Evolutionary conservation across 805 yeast species (phyloP).

Genomic region (Zygosaccharomyces bailii): DNA sequence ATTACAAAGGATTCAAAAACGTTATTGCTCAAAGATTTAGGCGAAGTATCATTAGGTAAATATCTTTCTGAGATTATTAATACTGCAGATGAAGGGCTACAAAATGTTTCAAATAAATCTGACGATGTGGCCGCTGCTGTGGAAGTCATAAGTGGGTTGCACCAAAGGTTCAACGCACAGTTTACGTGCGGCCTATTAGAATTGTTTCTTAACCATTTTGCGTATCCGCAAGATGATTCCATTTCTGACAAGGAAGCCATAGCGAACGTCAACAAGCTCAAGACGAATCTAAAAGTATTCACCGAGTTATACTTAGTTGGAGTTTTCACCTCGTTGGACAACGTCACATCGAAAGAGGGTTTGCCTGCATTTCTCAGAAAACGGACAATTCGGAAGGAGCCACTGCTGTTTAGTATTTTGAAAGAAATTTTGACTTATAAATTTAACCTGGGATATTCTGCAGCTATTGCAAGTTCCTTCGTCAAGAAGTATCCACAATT

Average conservation of each 20-base stretch:
- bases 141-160: constrained; percentile 67
- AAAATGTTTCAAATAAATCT: constrained; percentile 44
- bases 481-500: constrained; percentile 44
- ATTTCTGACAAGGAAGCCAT: constrained; percentile 43
- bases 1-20: constrained; percentile 50
- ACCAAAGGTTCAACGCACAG: constrained; percentile 60
- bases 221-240: constrained; percentile 30
- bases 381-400: constrained; percentile 36
- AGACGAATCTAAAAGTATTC: constrained; percentile 47
- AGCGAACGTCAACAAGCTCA: constrained; percentile 42
- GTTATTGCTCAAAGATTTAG: constrained; percentile 56
- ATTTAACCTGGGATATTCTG: constrained; percentile 35
- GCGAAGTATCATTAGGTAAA: constrained; percentile 62
- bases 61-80: constrained; percentile 67
- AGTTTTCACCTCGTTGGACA: constrained; percentile 46
- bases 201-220: constrained; percentile 42
- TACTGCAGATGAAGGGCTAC: constrained; percentile 60
- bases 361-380: constrained; percentile 45
- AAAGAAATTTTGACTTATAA: constrained; percentile 45
- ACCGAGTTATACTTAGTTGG: constrained; percentile 60
- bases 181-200: constrained; percentile 52
- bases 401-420: constrained; percentile 43
- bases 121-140: constrained; percentile 62
- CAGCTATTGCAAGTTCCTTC: constrained; percentile 45
- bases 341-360: constrained; percentile 38